Conservation (phyloP, 2,329 filamentous ascomycete genomes). For the Ophiostoma ulmi region DNA sequence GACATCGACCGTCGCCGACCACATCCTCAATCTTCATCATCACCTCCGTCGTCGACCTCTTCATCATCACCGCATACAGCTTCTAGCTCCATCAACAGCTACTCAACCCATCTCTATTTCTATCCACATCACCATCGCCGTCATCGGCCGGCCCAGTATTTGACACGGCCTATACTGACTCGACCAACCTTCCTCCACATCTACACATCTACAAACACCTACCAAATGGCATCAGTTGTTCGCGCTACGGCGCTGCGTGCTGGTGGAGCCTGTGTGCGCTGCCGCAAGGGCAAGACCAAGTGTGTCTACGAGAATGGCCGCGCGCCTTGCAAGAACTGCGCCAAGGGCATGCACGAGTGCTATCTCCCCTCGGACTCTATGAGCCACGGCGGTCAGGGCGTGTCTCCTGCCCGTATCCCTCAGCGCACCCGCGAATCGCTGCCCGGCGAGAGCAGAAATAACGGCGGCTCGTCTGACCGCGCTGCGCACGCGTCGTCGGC, state of each 20-base stretch:
- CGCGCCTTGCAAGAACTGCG: constrained; percentile 60
- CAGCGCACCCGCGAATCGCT: constrained; percentile 52
- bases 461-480: constrained; percentile 41
- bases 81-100: neutral
- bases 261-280: constrained; percentile 58
- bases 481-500: constrained; percentile 42
- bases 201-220: neutral
- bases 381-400: constrained; percentile 53
- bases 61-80: no score
- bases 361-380: constrained; percentile 57
- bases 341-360: constrained; percentile 60
- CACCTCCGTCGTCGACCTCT: neutral
- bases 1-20: neutral
- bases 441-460: constrained; percentile 45
- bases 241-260: constrained; percentile 56
- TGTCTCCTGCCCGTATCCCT: constrained; percentile 50
- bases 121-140: neutral
- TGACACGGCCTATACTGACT: neutral
- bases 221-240: constrained; percentile 45
- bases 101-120: neutral
- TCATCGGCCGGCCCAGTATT: neutral
- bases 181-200: neutral
- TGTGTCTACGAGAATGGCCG: constrained; percentile 59
- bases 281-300: constrained; percentile 60
- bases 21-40: neutral